Base-by-base conservation (phyloP, 495 filamentous ascomycete genomes). In the Daldinia loculata region DNA sequence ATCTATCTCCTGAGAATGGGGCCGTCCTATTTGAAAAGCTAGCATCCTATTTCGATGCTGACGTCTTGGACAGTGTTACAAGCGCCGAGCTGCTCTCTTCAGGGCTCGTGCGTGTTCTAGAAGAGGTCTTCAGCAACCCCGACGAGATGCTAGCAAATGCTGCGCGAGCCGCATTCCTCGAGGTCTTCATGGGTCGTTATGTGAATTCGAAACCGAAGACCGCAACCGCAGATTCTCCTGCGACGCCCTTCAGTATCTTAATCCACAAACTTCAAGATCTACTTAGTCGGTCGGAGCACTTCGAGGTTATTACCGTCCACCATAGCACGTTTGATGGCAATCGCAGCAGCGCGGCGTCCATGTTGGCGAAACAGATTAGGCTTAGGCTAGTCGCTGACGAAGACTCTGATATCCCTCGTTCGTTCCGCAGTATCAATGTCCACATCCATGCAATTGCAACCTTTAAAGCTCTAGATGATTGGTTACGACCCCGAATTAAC, bases 381-480 rank as follows among this genome's bases (percentile, higher is more conserved):
- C 86, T 99, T 15, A 94, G 92, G 75, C 83, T 99, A 9, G 88
- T 94, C 24, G 94, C 95, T 1, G 94, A 97, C 63, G 95, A 98
- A 1, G 91, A 92, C 39, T 93, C 92, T 0, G 91, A 96, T 29
- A 93, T 98, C 56, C 95, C 94, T 26, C 85, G 88, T 24, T 82
- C 89, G 14, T 98, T 95, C 73, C 88, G 91, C 34, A 97, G 94
- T 66, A 93, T 98, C 68, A 97, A 97, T 90, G 95, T 99, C 15
- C 95, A 93, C 5, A 98, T 99, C 67, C 96, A 99, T 80, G 96
- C 96, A 30, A 98, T 99, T 77, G 95, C 96, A 8, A 97, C 94
- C 0, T 98, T 99, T 80, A 98, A 98, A 76, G 91, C 95, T 2
- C 81, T 99, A 30, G 95, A 98, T 75, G 96, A 99, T 77, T 99